These are phyloP conservation scores for Talaromyces amestolkiae DNA, from an alignment of 2,329 filamentous ascomycete species.

Conservation along the genomic window DNA sequence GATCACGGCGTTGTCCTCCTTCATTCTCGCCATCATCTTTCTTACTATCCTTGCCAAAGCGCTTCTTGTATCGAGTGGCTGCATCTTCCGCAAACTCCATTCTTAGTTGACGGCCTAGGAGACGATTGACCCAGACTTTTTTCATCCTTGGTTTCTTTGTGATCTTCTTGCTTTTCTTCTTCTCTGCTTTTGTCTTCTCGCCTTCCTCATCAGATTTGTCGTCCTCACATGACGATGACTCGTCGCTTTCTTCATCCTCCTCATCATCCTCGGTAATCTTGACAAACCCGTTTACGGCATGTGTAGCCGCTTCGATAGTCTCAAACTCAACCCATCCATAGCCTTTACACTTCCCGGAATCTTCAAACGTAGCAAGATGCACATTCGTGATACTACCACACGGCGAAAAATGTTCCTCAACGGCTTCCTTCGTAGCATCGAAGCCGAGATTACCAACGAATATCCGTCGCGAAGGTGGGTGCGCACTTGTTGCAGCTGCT, in stretches of 20 bases:
- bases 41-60: conserved; percentile 73
- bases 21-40: conserved; percentile 26
- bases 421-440: conserved; percentile 73
- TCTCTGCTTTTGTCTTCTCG: conserved; percentile 31
- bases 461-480: conserved; percentile 72
- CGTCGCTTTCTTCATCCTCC: conserved; percentile 53
- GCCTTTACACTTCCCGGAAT: conserved; percentile 96
- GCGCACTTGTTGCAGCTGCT: conserved; percentile 41
- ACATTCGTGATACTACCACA: conserved; percentile 80
- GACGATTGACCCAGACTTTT: conserved; percentile 77
- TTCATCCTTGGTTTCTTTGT: conserved; percentile 33
- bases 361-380: conserved; percentile 92
- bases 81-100: conserved; percentile 94
- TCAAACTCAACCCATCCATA: conserved; percentile 94
- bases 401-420: conserved; percentile 76
- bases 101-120: conserved; percentile 76
- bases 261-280: conserved; percentile 56
- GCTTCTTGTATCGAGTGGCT: conserved; percentile 85
- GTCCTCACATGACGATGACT: conserved; percentile 37
- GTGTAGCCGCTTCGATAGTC: conserved; percentile 69
- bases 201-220: conserved; percentile 13
- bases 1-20: conserved; percentile 23
- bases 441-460: conserved; percentile 91
- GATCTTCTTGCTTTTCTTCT: conserved; percentile 25
- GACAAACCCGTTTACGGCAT: conserved; percentile 77